Evolutionary conservation across 345 rosid genomes (phyloP), one percentile per base, ranked within the genome.

Genomic region (Boechera retrofracta): DNA sequence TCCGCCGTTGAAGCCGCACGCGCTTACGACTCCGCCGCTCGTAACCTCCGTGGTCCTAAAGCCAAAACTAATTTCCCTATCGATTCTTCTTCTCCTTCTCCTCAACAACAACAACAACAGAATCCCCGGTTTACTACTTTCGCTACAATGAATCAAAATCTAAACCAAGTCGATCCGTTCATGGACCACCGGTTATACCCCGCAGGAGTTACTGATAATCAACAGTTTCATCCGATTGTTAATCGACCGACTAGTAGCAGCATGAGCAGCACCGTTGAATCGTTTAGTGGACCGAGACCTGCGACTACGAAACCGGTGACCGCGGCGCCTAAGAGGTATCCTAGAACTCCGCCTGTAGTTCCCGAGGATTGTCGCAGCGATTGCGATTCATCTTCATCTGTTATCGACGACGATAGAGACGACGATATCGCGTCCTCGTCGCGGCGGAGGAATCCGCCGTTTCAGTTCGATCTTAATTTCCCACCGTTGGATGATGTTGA

Each of bases 231-330:
- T 31, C 79, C 75, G 41, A 31, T 55, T 42, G 72, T 77, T 41
- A 76, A 78, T 45, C 91, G 94, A 24, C 98, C 98, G 24, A 82
- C 97, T 4, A 60, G 86, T 59, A 94, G 97, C 84, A 81, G 95
- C 72, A 83, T 90, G 94, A 94, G 98, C 82, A 90, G 97, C 79
- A 94, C 98, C 24, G 97, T 94, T 5, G 97, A 94, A 78, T 94
- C 98, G 1, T 94, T 87, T 56, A 91, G 94, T 61, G 94, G 97
- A 7, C 96, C 93, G 0, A 81, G 98, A 76, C 42, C 64, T 0
- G 10, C 58, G 0, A n/a, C 83, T 62, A 36, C 45, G 69, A 70
- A 48, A 53, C 36, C 59, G 13, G 0, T 6, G 0, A 38, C 76
- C 21, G 31, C 55, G 42, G 24, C 44, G 36, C 4, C 42, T 10